A percentile compares a stretch with the other conserved stretches of the same genome.
Conservation (phyloP, 2,329 filamentous ascomycete species). For the Pochonia chlamydosporia region DNA sequence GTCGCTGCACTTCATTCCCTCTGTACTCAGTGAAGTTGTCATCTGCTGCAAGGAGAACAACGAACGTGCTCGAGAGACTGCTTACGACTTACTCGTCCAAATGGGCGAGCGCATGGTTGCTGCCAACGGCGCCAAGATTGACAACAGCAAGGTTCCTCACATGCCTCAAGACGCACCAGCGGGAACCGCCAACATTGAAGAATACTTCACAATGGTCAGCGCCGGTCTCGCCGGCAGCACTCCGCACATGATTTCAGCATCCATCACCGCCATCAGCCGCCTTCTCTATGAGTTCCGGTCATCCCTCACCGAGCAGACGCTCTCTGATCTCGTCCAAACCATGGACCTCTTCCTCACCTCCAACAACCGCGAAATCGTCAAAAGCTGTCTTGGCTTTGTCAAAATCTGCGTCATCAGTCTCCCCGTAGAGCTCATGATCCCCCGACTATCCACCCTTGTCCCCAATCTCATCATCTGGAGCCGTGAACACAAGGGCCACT, state of each 20-base stretch:
- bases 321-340: constrained; percentile 83
- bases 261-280: constrained; percentile 91
- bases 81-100: constrained; percentile 83
- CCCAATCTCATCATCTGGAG: constrained; percentile 94
- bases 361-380: constrained; percentile 94
- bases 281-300: constrained; percentile 87
- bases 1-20: constrained; percentile 88
- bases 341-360: constrained; percentile 95
- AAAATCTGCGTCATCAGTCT: constrained; percentile 91
- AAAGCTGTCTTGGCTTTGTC: constrained; percentile 89
- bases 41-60: constrained; percentile 97
- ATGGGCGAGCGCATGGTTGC: constrained; percentile 75
- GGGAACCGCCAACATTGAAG: constrained; percentile 77
- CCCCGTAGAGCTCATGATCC: constrained; percentile 71
- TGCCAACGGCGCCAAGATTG: constrained; percentile 65
- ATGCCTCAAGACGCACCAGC: constrained; percentile 78
- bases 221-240: constrained; percentile 88
- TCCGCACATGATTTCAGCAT: constrained; percentile 95
- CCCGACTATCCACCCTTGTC: constrained; percentile 70
- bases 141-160: constrained; percentile 79
- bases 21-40: constrained; percentile 87
- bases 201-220: constrained; percentile 97
- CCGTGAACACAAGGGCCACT: constrained; percentile 96
- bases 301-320: constrained; percentile 60
- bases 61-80: constrained; percentile 82